A percentile compares a stretch with the other conserved stretches of the same genome.
Conservation (phyloP, 148 eudicot species). For the Chenopodium berlandieri region DNA sequence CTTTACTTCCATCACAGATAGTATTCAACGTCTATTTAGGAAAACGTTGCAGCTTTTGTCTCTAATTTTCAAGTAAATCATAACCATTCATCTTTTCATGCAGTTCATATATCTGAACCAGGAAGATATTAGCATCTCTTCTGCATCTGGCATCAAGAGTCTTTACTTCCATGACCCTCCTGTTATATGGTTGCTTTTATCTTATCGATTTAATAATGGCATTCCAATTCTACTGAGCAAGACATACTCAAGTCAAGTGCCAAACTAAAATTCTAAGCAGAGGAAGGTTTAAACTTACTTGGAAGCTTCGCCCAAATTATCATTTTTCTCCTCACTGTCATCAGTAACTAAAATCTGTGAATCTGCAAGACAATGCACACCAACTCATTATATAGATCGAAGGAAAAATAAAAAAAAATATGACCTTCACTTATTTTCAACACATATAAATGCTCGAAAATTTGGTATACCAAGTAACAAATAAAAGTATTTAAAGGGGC, state of each 20-base stretch:
- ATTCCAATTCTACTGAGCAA: not conserved
- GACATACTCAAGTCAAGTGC: not conserved
- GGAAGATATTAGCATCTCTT: no score
- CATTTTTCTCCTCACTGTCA: conserved; percentile 36
- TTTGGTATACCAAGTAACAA: not conserved
- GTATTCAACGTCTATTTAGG: no score
- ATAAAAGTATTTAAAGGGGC: not conserved
- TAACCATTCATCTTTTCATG: no score
- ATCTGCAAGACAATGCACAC: conserved; percentile 19
- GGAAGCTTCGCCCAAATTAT: conserved; percentile 37
- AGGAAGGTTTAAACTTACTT: conserved; percentile 37
- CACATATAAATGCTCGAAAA: not conserved
- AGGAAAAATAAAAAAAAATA: not conserved
- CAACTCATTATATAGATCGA: not conserved
- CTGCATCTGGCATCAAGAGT: no score
- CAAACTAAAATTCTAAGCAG: conserved; percentile 4
- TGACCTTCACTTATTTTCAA: not conserved
- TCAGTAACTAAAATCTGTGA: conserved; percentile 36
- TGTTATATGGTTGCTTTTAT: no score
- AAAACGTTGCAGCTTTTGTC: no score
- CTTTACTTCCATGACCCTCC: no score
- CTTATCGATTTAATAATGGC: not conserved
- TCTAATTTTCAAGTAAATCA: no score
- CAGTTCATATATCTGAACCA: no score
- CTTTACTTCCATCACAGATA: no score